Conservation (phyloP, 495 filamentous ascomycete genomes). For the Cercophora sp. region DNA sequence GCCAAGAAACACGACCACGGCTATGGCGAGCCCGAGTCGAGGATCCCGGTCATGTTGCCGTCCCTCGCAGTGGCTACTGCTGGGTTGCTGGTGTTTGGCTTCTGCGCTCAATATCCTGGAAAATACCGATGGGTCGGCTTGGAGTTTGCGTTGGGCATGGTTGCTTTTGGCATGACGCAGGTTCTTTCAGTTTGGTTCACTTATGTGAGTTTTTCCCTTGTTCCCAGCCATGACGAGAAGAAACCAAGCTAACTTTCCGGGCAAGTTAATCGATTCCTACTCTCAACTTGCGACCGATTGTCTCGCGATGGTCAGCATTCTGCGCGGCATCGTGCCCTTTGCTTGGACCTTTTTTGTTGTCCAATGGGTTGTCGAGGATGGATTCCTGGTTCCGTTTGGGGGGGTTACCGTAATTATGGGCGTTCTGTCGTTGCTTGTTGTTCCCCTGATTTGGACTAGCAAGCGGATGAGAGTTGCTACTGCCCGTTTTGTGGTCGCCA, state of each 20-base stretch:
- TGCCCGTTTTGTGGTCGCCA: constrained; percentile 23
- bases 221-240: not conserved
- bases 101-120: constrained; percentile 23
- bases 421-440: constrained; percentile 20
- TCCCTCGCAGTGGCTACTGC: constrained; percentile 22
- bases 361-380: constrained; percentile 23
- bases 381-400: constrained; percentile 27
- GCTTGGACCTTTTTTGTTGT: constrained; percentile 26
- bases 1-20: constrained; percentile 18
- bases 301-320: constrained; percentile 32
- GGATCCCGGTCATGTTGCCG: constrained; percentile 24
- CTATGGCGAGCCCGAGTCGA: constrained; percentile 26
- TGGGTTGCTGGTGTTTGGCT: constrained; percentile 29
- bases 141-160: constrained; percentile 30
- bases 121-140: constrained; percentile 25
- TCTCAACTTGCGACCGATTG: constrained; percentile 29
- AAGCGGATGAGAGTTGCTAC: constrained; percentile 32
- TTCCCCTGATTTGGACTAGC: constrained; percentile 24
- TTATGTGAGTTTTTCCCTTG: constrained; percentile 22
- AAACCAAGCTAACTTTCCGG: not conserved
- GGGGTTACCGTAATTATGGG: constrained; percentile 27
- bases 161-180: constrained; percentile 27
- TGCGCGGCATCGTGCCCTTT: constrained; percentile 28
- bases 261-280: constrained; percentile 31
- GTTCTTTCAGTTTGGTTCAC: constrained; percentile 29